These are phyloP conservation scores for Extremus antarcticus DNA, from an alignment of 495 filamentous ascomycete species.

Conservation along the genomic window DNA sequence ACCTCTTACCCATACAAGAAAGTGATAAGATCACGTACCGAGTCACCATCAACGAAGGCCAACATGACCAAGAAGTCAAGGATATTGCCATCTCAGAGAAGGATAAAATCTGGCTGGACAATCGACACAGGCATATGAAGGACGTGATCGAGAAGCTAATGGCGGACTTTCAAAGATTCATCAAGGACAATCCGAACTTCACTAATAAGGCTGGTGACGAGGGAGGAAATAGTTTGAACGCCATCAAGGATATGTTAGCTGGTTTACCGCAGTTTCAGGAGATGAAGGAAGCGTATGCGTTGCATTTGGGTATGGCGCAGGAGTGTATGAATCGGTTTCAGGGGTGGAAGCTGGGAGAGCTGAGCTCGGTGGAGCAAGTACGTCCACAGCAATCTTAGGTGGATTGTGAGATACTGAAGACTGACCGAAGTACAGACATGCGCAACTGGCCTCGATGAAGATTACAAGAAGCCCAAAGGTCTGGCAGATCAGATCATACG, in stretches of 20 bases:
- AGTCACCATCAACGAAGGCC: conserved; percentile 62
- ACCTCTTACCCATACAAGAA: conserved; percentile 78
- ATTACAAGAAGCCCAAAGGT: conserved; percentile 81
- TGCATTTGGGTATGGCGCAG: conserved; percentile 96
- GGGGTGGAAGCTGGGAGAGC: conserved; percentile 67
- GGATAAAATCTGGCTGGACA: conserved; percentile 87
- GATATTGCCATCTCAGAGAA: conserved; percentile 83
- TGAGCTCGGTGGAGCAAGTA: conserved; percentile 74
- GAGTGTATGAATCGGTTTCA: conserved; percentile 93
- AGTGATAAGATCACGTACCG: conserved; percentile 79
- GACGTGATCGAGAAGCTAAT: conserved; percentile 91
- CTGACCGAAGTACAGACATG: conserved; percentile 43
- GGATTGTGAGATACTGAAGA: background rate
- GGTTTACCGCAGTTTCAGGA: conserved; percentile 89
- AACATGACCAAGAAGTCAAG: conserved; percentile 57
- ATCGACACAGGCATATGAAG: conserved; percentile 93
- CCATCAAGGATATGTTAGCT: conserved; percentile 93
- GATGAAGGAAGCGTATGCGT: conserved; percentile 87
- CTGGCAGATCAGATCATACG: conserved; percentile 76
- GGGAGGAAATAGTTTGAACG: conserved; percentile 65
- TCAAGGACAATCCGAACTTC: conserved; percentile 89
- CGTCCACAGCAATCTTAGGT: background rate
- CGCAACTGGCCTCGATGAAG: conserved; percentile 87
- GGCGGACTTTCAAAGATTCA: conserved; percentile 82
- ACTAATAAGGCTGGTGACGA: conserved; percentile 48